A percentile compares a stretch with the other conserved stretches of the same genome.
phyloP scores from a whole-genome alignment of 148 eudicot species.

The Pharnaceum exiguum region DNA sequence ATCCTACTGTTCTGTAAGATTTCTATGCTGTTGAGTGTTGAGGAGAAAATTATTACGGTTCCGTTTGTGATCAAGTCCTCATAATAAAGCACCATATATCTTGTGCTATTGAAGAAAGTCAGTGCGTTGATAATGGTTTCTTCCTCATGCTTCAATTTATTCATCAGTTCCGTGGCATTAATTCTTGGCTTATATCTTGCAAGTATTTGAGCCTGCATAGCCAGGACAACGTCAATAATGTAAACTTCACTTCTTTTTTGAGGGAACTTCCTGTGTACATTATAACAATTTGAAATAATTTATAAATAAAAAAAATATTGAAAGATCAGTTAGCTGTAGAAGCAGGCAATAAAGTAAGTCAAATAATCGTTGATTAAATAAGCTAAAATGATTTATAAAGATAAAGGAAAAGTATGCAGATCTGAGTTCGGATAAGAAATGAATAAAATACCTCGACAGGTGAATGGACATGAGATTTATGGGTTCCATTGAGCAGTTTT shows the following conservation, averaged over 20 bases:
- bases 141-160: slow-evolving; percentile 33
- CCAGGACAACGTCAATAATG: not conserved
- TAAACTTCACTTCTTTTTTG: too few relatives aligned
- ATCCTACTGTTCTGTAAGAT: not conserved
- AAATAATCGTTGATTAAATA: too few relatives aligned
- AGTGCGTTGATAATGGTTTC: slow-evolving; percentile 30
- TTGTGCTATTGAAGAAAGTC: slow-evolving; percentile 53
- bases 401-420: not conserved
- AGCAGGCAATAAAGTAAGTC: too few relatives aligned
- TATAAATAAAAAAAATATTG: too few relatives aligned
- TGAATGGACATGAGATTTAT: slow-evolving; percentile 76
- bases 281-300: too few relatives aligned
- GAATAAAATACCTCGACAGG: slow-evolving; percentile 39
- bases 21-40: not conserved
- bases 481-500: slow-evolving; percentile 63
- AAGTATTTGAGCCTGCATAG: slow-evolving; percentile 60
- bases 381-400: too few relatives aligned
- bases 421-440: not conserved
- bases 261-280: too few relatives aligned
- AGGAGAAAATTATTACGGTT: slow-evolving; percentile 32
- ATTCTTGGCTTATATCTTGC: slow-evolving; percentile 60
- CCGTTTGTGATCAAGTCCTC: slow-evolving; percentile 59
- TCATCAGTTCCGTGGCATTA: slow-evolving; percentile 31
- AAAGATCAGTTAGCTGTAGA: too few relatives aligned
- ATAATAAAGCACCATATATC: slow-evolving; percentile 56